Evolutionary conservation across 108 stramenopile genomes (phyloP).

Genomic region (Cyclotella distinguenda): DNA sequence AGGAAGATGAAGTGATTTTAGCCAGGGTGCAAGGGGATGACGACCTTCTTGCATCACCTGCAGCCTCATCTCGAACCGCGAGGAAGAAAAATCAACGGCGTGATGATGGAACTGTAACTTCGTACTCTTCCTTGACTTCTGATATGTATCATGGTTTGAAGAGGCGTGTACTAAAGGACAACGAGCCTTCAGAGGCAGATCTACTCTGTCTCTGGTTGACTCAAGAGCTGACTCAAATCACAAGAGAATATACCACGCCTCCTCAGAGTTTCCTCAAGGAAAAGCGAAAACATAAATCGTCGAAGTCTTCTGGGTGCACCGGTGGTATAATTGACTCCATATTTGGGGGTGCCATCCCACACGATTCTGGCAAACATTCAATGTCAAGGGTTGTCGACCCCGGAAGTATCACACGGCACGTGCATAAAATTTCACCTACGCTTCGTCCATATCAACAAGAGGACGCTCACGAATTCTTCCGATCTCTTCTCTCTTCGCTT

Average conservation of each 20-base stretch:
- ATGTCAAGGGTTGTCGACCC: conserved; percentile 65
- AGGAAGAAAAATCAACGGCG: conserved; percentile 16
- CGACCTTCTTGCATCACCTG: not conserved
- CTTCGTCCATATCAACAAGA: conserved; percentile 83
- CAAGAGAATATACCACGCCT: conserved; percentile 57
- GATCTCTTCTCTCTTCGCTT: conserved; percentile 74
- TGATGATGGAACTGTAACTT: conserved; percentile 38
- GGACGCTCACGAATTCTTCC: conserved; percentile 87
- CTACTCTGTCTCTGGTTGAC: conserved; percentile 73
- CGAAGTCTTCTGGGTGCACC: not conserved
- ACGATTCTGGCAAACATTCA: not conserved
- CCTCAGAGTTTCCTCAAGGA: conserved; percentile 19
- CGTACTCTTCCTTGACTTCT: conserved; percentile 30
- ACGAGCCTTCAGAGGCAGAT: conserved; percentile 27
- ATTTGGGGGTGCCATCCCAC: not conserved
- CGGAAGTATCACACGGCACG: conserved; percentile 76
- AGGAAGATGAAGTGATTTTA: conserved; percentile 13
- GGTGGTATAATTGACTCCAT: conserved; percentile 10
- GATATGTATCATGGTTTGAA: conserved; percentile 46
- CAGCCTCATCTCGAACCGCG: conserved; percentile 5
- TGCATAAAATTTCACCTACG: conserved; percentile 72
- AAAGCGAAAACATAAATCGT: not conserved
- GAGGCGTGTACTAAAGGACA: conserved; percentile 5
- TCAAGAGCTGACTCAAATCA: conserved; percentile 69
- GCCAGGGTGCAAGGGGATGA: conserved; percentile 10